Percentiles rank a stretch among this genome's conserved stretches.
These are phyloP conservation scores for Aureobasidium subglaciale DNA, from an alignment of 2,329 filamentous ascomycete species.

Conservation along the genomic window DNA sequence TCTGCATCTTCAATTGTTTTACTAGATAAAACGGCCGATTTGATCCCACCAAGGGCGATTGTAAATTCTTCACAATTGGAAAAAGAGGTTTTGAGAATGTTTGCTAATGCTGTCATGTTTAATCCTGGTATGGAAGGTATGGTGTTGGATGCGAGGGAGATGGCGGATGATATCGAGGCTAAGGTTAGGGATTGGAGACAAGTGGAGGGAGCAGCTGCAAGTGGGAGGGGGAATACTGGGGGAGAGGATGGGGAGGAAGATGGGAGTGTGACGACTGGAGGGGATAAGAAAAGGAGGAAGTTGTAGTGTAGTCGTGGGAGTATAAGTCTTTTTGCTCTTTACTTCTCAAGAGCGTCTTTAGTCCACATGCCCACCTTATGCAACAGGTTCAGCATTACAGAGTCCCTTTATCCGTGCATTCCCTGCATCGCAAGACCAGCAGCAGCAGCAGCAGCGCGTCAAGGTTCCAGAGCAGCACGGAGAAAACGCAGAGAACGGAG, in stretches of 20 bases:
- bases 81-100: constrained; percentile 91
- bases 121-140: constrained; percentile 87
- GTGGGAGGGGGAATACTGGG: neutral
- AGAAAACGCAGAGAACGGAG: too few species aligned
- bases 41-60: constrained; percentile 80
- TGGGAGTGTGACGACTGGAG: neutral
- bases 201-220: constrained; percentile 11
- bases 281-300: constrained; percentile 6
- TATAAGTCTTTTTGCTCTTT: too few species aligned
- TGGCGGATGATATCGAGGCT: constrained; percentile 82
- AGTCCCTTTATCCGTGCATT: too few species aligned
- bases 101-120: constrained; percentile 98
- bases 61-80: constrained; percentile 91
- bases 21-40: constrained; percentile 65
- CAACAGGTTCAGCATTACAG: too few species aligned
- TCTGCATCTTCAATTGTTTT: constrained; percentile 43
- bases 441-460: too few species aligned
- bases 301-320: too few species aligned
- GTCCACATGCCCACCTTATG: too few species aligned
- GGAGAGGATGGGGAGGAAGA: neutral
- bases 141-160: constrained; percentile 78
- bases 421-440: too few species aligned
- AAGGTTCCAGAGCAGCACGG: too few species aligned
- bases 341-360: too few species aligned
- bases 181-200: constrained; percentile 64